Evolutionary conservation across 2,329 filamentous ascomycete genomes (phyloP).

Genomic region (Herpotrichia juniperi): DNA sequence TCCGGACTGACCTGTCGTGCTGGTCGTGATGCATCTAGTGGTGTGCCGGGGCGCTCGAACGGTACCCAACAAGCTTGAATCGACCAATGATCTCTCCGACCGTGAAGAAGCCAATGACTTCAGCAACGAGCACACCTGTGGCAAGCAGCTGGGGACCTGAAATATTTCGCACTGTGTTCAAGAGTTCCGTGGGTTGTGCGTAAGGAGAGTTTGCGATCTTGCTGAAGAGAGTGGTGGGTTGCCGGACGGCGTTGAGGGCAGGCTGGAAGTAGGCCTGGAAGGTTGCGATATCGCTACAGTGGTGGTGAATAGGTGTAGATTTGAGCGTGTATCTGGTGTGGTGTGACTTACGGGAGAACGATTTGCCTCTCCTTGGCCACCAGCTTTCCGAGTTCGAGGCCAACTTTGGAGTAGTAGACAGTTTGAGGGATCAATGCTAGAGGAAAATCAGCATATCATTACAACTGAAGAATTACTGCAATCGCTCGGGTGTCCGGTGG

Average conservation of each 20-base stretch:
- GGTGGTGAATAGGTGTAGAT: constrained; percentile 23
- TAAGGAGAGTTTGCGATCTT: constrained; percentile 52
- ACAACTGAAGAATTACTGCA: neutral
- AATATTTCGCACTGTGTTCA: constrained; percentile 70
- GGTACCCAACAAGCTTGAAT: constrained; percentile 93
- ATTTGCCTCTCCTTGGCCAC: constrained; percentile 89
- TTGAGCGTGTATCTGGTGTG: neutral
- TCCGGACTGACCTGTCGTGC: constrained; percentile 7
- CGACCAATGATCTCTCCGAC: constrained; percentile 96
- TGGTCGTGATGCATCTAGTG: constrained; percentile 29
- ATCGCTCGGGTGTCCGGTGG: constrained; percentile 4
- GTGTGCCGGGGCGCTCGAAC: constrained; percentile 41
- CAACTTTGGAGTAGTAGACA: constrained; percentile 91
- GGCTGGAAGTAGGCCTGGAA: constrained; percentile 89
- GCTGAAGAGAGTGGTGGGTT: constrained; percentile 67
- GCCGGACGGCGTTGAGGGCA: constrained; percentile 71
- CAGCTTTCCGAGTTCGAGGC: constrained; percentile 84
- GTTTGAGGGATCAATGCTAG: constrained; percentile 84
- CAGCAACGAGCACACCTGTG: constrained; percentile 79
- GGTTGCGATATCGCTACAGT: constrained; percentile 71
- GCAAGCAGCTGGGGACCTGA: constrained; percentile 72
- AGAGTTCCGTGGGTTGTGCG: constrained; percentile 59
- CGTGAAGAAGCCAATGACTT: constrained; percentile 96
- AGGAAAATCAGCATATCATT: constrained; percentile 19
- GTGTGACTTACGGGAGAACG: constrained; percentile 81